Percentiles rank a stretch among this genome's conserved stretches.
Evolutionary conservation across 2,329 filamentous ascomycete genomes (phyloP).

Genomic region (Trichoderma sp.): DNA sequence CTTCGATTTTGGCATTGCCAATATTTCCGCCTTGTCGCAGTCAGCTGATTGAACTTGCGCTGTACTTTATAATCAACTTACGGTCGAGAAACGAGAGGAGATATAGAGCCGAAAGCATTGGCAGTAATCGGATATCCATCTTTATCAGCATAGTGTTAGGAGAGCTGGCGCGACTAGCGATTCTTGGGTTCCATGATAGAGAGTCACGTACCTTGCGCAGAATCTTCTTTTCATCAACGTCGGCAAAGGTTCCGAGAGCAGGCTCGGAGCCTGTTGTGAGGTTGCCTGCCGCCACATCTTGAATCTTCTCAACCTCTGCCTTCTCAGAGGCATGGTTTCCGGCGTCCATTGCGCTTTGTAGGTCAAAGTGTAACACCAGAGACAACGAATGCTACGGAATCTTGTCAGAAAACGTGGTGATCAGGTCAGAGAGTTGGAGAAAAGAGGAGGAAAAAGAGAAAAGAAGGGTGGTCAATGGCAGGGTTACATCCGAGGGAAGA

Average conservation of each 20-base stretch:
- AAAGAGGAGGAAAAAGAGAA: neutral
- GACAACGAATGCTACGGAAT: neutral
- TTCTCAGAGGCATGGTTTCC: constrained; percentile 6
- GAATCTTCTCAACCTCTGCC: constrained; percentile 16
- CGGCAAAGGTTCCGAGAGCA: neutral
- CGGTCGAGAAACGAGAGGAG: constrained; percentile 67
- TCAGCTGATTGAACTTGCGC: neutral
- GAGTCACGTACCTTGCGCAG: constrained; percentile 49
- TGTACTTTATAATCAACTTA: constrained; percentile 26
- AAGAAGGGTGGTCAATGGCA: neutral
- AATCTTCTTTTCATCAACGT: constrained; percentile 51
- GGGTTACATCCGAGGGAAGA: constrained; percentile 5
- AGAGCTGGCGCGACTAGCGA: neutral
- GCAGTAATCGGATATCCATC: constrained; percentile 54
- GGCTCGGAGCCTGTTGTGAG: neutral
- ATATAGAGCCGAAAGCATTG: constrained; percentile 66
- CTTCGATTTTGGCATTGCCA: constrained; percentile 65
- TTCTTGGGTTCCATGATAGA: no score
- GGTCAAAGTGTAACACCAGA: neutral
- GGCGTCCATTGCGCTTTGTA: neutral
- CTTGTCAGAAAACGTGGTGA: neutral
- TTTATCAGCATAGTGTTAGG: constrained; percentile 26
- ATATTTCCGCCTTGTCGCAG: constrained; percentile 52
- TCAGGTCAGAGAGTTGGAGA: neutral
- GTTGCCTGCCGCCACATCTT: neutral